phyloP scores from a whole-genome alignment of 306 rosid species.

The Sicyos baderoa region DNA sequence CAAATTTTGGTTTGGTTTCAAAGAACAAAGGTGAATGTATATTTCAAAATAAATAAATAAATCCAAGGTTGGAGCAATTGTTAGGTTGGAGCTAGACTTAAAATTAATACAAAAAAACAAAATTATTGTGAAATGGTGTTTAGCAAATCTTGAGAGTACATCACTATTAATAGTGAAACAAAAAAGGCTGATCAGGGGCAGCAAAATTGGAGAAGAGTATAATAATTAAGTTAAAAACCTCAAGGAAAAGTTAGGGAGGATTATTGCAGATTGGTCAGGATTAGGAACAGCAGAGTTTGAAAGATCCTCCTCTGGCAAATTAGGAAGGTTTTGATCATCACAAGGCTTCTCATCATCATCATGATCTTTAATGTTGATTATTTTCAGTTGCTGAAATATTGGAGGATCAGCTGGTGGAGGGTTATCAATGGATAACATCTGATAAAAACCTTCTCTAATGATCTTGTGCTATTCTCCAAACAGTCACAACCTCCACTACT shows the following conservation, averaged over 20 bases:
- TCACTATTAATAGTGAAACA: not conserved
- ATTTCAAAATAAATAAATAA: too few species aligned
- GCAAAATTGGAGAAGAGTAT: not conserved
- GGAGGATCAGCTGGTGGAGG: slow-evolving; percentile 44
- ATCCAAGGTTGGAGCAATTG: too few species aligned
- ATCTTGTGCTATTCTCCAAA: slow-evolving; percentile 41
- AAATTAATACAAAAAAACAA: too few species aligned
- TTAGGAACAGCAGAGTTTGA: slow-evolving; percentile 27
- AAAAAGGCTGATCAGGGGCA: not conserved
- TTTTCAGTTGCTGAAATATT: slow-evolving; percentile 24
- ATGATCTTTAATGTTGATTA: slow-evolving; percentile 11
- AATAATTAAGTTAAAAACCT: slow-evolving; percentile 33
- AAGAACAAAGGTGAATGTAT: too few species aligned
- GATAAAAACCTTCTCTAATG: slow-evolving; percentile 44
- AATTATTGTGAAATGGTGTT: not conserved
- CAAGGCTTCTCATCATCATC: slow-evolving; percentile 32
- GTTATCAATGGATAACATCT: slow-evolving; percentile 61
- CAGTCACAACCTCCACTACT: slow-evolving; percentile 37
- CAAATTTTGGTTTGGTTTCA: too few species aligned
- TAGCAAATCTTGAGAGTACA: not conserved
- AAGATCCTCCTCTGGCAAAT: slow-evolving; percentile 33
- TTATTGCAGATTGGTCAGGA: slow-evolving; percentile 19
- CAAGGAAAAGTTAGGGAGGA: slow-evolving; percentile 41
- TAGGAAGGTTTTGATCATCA: slow-evolving; percentile 21
- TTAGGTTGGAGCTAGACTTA: too few species aligned